Percentiles rank a stretch among this genome's conserved stretches.
phyloP scores from a whole-genome alignment of 306 rosid species.

The Malus orientalis region DNA sequence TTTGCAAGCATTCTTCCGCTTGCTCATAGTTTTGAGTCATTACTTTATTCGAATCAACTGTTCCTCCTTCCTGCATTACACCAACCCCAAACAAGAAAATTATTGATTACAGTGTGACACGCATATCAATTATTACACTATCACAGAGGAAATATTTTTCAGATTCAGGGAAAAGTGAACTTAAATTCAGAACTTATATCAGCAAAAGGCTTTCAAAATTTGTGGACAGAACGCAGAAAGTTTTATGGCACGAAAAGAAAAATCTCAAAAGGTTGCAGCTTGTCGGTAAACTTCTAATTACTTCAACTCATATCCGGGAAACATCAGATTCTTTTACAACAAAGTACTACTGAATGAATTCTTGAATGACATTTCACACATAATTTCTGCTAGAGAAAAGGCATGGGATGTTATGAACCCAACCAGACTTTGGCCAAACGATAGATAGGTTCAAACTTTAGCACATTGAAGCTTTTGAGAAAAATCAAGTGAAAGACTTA shows the following conservation, averaged over 20 bases:
- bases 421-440: background rate
- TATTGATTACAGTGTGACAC: background rate
- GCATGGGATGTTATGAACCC: too few relatives aligned
- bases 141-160: too few relatives aligned
- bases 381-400: too few relatives aligned
- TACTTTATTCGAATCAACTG: slow-evolving; percentile 23
- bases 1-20: slow-evolving; percentile 32
- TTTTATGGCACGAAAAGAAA: background rate
- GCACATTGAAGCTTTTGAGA: background rate
- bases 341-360: too few relatives aligned
- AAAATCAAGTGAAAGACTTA: background rate
- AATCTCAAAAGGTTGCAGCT: background rate
- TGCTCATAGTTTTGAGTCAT: slow-evolving; percentile 22
- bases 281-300: too few relatives aligned
- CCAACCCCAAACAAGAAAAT: background rate
- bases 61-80: slow-evolving; percentile 1
- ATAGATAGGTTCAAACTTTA: background rate
- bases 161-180: background rate
- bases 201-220: background rate
- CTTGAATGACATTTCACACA: too few relatives aligned
- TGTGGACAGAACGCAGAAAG: background rate
- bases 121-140: too few relatives aligned
- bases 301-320: too few relatives aligned
- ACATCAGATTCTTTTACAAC: too few relatives aligned
- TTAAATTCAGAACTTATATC: background rate